Base-by-base conservation (phyloP, 495 filamentous ascomycete species). In the Aspergillus cavernicola region DNA sequence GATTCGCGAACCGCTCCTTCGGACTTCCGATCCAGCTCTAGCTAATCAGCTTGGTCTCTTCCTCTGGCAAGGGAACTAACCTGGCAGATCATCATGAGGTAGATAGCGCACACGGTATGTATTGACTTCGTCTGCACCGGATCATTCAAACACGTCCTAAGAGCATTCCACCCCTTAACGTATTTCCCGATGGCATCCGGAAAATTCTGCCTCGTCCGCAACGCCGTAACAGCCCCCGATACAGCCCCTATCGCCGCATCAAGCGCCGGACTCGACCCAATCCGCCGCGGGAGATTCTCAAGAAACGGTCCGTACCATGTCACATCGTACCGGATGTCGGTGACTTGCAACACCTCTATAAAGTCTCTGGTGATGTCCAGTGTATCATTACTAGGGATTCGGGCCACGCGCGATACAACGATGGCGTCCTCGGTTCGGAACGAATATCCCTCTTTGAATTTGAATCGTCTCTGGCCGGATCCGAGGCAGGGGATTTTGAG, bases 41-140 rank as follows among this genome's bases (percentile, higher is more conserved):
- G n/a, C 28, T 44, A 13, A 18, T 50, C 16, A 49, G 48, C n/a
- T 13, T 40, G 12, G 15, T 33, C n/a, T 50, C 29, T 26, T 2
- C 35, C 16, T 4, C 33, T 18, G 9, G 1, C 9, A 1, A 33
- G 1, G 11, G 16, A 32, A 26, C 52, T 39, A 49, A 76, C 73
- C 64, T 77, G 71, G 42, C 65, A 70, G 19, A 77, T 66, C 40
- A 69, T 62, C 23, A 74, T 60, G 11, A 76, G 29, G 43, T 73
- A 74, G 16, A 76, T 62, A 12, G 71, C 69, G 55, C 67, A 69
- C 19, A 77, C 55, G 6, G 70, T 75, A 52, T 75, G 66, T 6
- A 63, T 43, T 11, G 62, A 65, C 10, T 44, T 43, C 1, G 67
- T 67, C 45, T 68, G 56, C 12, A 36, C 44, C 6, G 68, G 64